Base-by-base conservation (phyloP, 345 rosid genomes). In the Hirschfeldia incana region DNA sequence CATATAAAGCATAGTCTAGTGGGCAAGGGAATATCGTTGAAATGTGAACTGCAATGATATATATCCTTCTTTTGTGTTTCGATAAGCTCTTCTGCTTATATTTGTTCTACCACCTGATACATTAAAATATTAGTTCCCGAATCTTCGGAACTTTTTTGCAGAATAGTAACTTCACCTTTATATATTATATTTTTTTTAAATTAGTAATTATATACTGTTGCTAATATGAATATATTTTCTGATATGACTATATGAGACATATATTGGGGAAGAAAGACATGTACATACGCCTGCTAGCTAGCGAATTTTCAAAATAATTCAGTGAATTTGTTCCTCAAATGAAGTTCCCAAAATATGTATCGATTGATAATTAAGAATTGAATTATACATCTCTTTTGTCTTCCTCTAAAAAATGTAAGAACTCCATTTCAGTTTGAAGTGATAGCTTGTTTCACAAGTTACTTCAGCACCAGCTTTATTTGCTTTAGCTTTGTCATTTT, bases 31-130 rank as follows among this genome's bases (percentile, higher is more conserved):
- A 71, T 78, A 29, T 34, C 10, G 32, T 65, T 78, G 67, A 60
- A 46, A 44, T 73, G 32, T 73, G 69, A n/a, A n/a, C n/a, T 66
- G 34, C 60, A 65, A 65, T 65, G 67, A 72, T 65, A 67, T 32
- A 60, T 46, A 73, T 73, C 58, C 39, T 60, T 73, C 63, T 60
- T 59, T 60, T 44, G 64, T 44, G 69, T 44, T 59, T 28, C 46
- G 78, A 79, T 79, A 79, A 73, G 82, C 11, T 17, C n/a, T 67
- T 60, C 69, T 67, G 1, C 82, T 79, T 79, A 79, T 79, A 79
- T 79, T 79, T 79, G 78, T 79, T 79, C 74, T 15, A 67, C 74
- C 82, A 79, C 82, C 82, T 73, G 82, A 73, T 9, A 73, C 74
- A 60, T 67, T 79, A 67, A 67, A 79, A 73, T 73, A 79, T 67